A percentile compares a stretch with the other conserved stretches of the same genome.
Evolutionary conservation across 73 alveolate genomes (phyloP).

Genomic region (Diophrys appendiculata): DNA sequence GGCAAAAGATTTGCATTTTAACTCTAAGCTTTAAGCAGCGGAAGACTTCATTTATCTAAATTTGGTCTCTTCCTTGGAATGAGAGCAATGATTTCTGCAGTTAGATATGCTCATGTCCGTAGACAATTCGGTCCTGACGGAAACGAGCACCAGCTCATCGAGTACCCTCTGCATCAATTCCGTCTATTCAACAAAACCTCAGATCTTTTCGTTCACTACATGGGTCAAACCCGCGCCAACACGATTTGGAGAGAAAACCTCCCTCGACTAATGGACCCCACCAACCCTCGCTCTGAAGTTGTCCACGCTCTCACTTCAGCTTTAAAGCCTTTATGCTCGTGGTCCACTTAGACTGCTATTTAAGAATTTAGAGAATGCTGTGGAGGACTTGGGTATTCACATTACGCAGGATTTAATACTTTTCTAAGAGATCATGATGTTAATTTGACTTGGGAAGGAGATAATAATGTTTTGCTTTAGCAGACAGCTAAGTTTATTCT

Average conservation of each 20-base stretch:
- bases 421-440: conserved; percentile 60
- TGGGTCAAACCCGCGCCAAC: not conserved
- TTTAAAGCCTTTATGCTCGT: conserved; percentile 49
- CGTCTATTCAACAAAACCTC: conserved; percentile 28
- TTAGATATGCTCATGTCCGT: conserved; percentile 81
- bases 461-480: conserved; percentile 75
- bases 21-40: conserved; percentile 65
- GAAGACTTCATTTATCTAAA: conserved; percentile 56
- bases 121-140: conserved; percentile 66
- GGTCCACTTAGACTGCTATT: conserved; percentile 46
- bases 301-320: conserved; percentile 66
- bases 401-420: conserved; percentile 54
- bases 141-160: conserved; percentile 22
- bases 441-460: conserved; percentile 87
- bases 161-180: conserved; percentile 29
- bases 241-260: conserved; percentile 40
- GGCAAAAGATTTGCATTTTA: conserved; percentile 71
- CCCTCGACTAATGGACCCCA: conserved; percentile 16
- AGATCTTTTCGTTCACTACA: conserved; percentile 10
- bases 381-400: conserved; percentile 82
- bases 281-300: conserved; percentile 5
- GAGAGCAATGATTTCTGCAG: conserved; percentile 58
- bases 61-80: conserved; percentile 19
- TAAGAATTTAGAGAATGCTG: conserved; percentile 68
- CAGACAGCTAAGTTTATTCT: conserved; percentile 68